These are phyloP conservation scores for Ophiostoma piceae DNA, from an alignment of 2,329 filamentous ascomycete genomes.

Conservation along the genomic window DNA sequence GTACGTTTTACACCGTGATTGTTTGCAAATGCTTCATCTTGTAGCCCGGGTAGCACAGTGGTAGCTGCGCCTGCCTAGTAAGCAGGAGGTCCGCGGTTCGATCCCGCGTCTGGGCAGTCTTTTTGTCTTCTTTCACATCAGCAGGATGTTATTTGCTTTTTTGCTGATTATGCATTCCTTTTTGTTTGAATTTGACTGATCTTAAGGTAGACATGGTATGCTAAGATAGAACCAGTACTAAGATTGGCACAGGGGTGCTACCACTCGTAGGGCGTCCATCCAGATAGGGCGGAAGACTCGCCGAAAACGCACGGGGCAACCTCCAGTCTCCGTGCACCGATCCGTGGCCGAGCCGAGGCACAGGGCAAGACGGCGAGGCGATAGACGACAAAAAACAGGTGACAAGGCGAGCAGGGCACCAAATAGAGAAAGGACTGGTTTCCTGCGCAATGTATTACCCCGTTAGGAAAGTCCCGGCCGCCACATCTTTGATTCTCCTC, in stretches of 20 bases:
- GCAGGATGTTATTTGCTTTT: too few species aligned
- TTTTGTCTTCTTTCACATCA: too few species aligned
- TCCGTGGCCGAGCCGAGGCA: slow-evolving; percentile 5
- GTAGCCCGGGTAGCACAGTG: too few species aligned
- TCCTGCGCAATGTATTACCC: not conserved
- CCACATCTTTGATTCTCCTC: not conserved
- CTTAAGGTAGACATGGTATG: too few species aligned
- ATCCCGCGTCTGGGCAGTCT: too few species aligned
- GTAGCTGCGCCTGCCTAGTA: too few species aligned
- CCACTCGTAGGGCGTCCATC: not conserved
- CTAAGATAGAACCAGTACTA: not conserved
- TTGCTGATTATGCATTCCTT: too few species aligned
- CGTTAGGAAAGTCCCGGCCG: not conserved
- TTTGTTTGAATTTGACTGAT: too few species aligned
- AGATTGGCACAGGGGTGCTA: not conserved
- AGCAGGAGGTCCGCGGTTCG: too few species aligned
- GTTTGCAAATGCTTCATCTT: too few species aligned
- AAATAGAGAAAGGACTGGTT: not conserved
- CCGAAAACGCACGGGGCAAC: slow-evolving; percentile 2
- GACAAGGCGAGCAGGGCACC: not conserved
- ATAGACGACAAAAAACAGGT: not conserved
- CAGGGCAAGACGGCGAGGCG: not conserved
- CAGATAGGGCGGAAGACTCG: not conserved
- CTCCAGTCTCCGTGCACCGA: slow-evolving; percentile 9
- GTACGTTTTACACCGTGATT: not conserved